These are phyloP conservation scores for Ophiocordyceps camponoti-saundersi DNA, from an alignment of 2,329 filamentous ascomycete species.

Conservation along the genomic window DNA sequence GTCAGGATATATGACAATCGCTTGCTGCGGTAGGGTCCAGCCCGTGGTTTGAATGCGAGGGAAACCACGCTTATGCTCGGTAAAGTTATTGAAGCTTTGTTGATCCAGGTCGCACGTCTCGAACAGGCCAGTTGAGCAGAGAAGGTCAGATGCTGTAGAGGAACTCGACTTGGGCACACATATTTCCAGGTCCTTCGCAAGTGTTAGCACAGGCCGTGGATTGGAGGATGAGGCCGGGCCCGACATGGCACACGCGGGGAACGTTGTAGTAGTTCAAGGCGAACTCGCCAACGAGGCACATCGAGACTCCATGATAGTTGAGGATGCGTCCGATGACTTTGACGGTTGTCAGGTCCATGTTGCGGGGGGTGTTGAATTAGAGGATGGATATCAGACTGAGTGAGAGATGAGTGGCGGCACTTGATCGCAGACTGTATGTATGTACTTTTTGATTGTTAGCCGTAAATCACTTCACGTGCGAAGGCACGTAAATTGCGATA, in stretches of 20 bases:
- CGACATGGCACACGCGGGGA: conserved; percentile 4
- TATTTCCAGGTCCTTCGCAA: conserved; percentile 5
- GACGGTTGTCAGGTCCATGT: conserved; percentile 2
- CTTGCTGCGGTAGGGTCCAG: conserved; percentile 1
- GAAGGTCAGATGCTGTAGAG: conserved; percentile 2
- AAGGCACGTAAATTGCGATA: no score
- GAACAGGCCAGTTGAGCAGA: conserved; percentile 6
- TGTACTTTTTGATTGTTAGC: no score
- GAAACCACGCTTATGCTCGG: conserved; percentile 9
- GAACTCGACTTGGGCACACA: conserved; percentile 4
- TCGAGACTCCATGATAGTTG: conserved; percentile 1
- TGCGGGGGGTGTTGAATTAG: no score
- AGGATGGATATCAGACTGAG: no score
- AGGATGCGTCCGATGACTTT: conserved; percentile 1
- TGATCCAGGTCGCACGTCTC: conserved; percentile 1
- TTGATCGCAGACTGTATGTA: no score
- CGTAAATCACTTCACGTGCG: no score
- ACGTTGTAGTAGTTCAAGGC: conserved; percentile 5
- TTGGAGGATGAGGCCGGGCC: background rate
- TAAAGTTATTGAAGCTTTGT: conserved; percentile 7
- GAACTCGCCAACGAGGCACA: conserved; percentile 4
- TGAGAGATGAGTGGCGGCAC: no score
- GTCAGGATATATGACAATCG: conserved; percentile 5
- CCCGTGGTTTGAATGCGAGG: conserved; percentile 5
- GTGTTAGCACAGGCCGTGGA: background rate